Base-by-base conservation (phyloP, 345 rosid species). In the Salix suchowensis region DNA sequence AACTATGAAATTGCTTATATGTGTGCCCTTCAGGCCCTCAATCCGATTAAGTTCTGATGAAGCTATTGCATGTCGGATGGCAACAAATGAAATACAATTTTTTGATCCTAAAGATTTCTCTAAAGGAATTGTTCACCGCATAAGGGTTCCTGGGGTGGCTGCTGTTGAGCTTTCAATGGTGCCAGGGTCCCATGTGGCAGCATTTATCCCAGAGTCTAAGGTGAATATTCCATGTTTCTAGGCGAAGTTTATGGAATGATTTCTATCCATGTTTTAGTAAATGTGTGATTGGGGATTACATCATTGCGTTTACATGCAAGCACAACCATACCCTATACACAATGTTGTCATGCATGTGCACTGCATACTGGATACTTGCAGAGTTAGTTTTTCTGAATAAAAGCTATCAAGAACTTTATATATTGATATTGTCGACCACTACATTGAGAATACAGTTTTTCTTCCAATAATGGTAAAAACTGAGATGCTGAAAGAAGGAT, bases 121-220 rank as follows among this genome's bases (percentile, higher is more conserved):
- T 6, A 89, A 91, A 83, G 98, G 99, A 62, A 76, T 93, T 42
- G 68, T 74, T 39, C 73, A 90, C 60, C 81, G 91, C 81, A 79
- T 96, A 62, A 88, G 99, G 82, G 75, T 89, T 80, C 96, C 94
- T 50, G 91, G 96, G 2, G 82, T 93, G 58, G 90, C 97, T 73
- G 93, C 91, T 26, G 72, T 89, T 80, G 94, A 92, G 91, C 94
- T 96, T 58, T 93, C 99, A 26, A 86, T 84, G 85, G 76, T 80
- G 15, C 94, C 98, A 58, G 98, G 96, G 42, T 89, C 95, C 48
- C 91, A 96, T 78, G 84, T 96, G 76, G 99, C 94, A 44, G 91
- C 87, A 68, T 96, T 87, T 89, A 91, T 96, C 83, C 96, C 97
- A 15, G 99, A 96, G 83, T 87, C 92, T 11, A 93, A 96, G 99